These are phyloP conservation scores for Hemileccinum rubropunctum DNA, from an alignment of 768 basidiomycete genomes.

Conservation along the genomic window DNA sequence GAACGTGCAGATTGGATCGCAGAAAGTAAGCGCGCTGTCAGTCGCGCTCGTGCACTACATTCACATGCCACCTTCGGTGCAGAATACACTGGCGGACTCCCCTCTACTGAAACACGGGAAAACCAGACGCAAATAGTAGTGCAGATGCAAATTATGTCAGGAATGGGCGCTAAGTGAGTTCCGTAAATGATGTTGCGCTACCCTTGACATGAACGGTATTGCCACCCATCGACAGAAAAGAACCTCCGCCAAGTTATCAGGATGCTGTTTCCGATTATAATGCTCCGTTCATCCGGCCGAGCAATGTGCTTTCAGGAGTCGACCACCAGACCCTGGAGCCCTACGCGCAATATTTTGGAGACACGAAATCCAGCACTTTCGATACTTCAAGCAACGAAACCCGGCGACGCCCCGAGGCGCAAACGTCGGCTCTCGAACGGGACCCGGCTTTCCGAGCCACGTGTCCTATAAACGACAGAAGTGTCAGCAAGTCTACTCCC, in stretches of 20 bases:
- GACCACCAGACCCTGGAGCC: not conserved
- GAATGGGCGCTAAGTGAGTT: not conserved
- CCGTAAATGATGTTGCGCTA: slow-evolving; percentile 2
- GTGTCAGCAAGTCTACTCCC: not conserved
- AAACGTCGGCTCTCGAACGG: not conserved
- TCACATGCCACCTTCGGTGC: not conserved
- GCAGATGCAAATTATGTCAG: not conserved
- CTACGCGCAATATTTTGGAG: not conserved
- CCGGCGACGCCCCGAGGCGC: not conserved
- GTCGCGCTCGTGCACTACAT: not conserved
- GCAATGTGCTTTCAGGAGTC: not conserved
- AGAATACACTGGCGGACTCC: not conserved
- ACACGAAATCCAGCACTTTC: not conserved
- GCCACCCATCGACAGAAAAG: not conserved
- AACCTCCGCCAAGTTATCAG: slow-evolving; percentile 17
- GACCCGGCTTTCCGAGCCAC: not conserved
- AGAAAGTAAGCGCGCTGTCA: slow-evolving; percentile 1
- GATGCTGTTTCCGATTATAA: not conserved
- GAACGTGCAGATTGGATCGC: not conserved
- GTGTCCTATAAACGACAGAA: not conserved
- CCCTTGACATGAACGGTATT: not conserved
- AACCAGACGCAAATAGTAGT: not conserved
- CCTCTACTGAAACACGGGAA: not conserved
- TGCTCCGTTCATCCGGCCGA: not conserved
- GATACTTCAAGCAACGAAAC: not conserved